Base-by-base conservation (phyloP, 257 asterid species). In the Jacaranda copaia region DNA sequence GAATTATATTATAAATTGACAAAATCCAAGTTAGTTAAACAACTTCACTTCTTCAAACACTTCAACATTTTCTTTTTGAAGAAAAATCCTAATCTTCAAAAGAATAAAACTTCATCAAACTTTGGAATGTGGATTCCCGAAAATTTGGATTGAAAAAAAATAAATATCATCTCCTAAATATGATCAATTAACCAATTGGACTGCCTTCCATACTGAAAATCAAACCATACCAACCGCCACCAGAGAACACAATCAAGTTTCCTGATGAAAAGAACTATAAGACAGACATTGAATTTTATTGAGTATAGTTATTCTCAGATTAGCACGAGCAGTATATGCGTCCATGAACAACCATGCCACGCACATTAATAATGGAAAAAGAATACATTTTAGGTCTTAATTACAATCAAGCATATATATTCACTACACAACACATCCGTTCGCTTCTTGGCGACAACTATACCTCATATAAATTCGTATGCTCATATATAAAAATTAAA, bases 181-280 rank as follows among this genome's bases (percentile, higher is more conserved):
- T 25, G 1, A 25, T 0, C 32, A 25, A 25, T 25, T 25, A 25
- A 25, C 32, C 32, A 25, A 25, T 25, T 25, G 32, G 32, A 25
- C 32, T 25, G 32, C 32, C 32, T 25, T 25, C 32, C 32, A 25
- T 77, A 43, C 66, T 64, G 55, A 71, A 7, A 75, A 76, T 16
- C 84, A 45, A 7, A 15, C 43, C 0, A 61, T n/a, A 60, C 4
- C 72, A 59, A 65, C 51, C 20, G 57, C 36, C 53, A 56, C 70
- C 19, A 61, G 25, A 70, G 65, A 42, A 45, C 78, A 73, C 19
- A 58, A 9, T 25, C 20, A 65, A 69, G 63, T 51, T 64, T 7
- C 20, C 25, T 38, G 64, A n/a, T 77, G 52, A 40, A 61, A 68
- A 66, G 51, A n/a, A 25, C 32, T 25, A 25, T 25, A 25, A 57